Base-by-base conservation (phyloP, 345 rosid genomes). In the Euphorbia tirucalli region DNA sequence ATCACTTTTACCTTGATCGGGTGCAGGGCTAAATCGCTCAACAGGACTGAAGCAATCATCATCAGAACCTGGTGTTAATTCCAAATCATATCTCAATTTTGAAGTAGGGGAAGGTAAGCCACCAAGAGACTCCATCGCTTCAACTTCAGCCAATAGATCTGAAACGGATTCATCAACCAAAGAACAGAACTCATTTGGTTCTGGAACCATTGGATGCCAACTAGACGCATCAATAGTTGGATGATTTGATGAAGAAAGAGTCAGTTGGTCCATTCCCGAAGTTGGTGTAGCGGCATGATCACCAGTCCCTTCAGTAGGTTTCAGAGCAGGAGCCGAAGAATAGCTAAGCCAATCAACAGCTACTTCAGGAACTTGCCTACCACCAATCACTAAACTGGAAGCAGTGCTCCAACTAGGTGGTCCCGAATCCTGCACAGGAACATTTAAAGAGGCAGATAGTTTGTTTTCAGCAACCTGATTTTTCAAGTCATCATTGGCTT, bases 61-160 rank as follows among this genome's bases (percentile, higher is more conserved):
- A 66, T 88, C 92, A 61, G 91, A 80, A 77, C 85, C 88, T 64
- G 78, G 89, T 16, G 82, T 70, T 82, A 91, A 80, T 49, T 84
- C 92, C 11, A 68, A 69, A 52, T 67, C 78, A 41, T 81, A 76
- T 64, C 77, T 86, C 72, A 90, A 70, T 68, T 76, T 85, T 10
- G 92, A 90, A 75, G 97, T 89, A 25, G 97, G 91, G 27, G 98
- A 90, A 69, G 91, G 84, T 71, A 92, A 81, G 56, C 90, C 88
- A 76, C 82, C 77, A 48, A 87, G 87, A 63, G 93, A 87, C 77
- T 92, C 98, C 98, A 92, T 92, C 14, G 99, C 99, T 86, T 95
- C 99, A 71, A 92, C 97, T 81, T 92, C 98, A n/a, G 99, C 99
- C 85, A 95, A 79, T 59, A 95, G 89, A 81, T 95, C 99, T 61